Base-by-base conservation (phyloP, 2,329 filamentous ascomycete species). In the Penicillium brasilianum region DNA sequence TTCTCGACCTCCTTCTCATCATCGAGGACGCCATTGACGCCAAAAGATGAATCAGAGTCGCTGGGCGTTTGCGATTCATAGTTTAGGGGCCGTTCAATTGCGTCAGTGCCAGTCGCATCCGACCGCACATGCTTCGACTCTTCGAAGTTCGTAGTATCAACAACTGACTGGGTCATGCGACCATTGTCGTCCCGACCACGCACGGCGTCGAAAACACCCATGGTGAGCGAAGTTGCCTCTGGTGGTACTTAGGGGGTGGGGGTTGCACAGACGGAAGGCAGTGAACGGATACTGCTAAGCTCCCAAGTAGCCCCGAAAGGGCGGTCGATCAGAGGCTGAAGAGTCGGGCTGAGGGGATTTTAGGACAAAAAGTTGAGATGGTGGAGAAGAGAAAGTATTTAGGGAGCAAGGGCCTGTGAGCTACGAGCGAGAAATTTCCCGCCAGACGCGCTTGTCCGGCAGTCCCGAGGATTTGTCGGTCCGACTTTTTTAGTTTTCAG, bases 1-100 rank as follows among this genome's bases (percentile, higher is more conserved):
- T 46, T 49, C 18, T 51, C 37, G 10, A 57, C 20, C 55, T 69
- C 65, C 52, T 66, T 68, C 25, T 58, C 68, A 44, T 70, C 68
- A 14, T 70, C 65, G 2, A 59, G 43, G 6, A 65, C 41, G 3
- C 67, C 68, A 37, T 60, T 48, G 10, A 53, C 22, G 5, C 58
- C 62, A 16, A 57, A 63, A 1, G 60, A 55, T 7, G 54, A 30
- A 4, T 58, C 48, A 1, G 32, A 55, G 7, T 55, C 43, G 11
- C 39, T 32, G 3, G 20, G 20, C 14, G 41, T 11, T 20, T 39
- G 22, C 2, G 49, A 28, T 1, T 53, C 37, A n/a, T 61, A 48
- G 9, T 13, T 44, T 8, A 50, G 53, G 4, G 54, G 13, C 0
- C 16, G 6, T 5, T 50, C 11, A 3, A 52, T 28, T 10, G 32